Base-by-base conservation (phyloP, 2,329 filamentous ascomycete genomes). In the Gaeumannomyces sp. region DNA sequence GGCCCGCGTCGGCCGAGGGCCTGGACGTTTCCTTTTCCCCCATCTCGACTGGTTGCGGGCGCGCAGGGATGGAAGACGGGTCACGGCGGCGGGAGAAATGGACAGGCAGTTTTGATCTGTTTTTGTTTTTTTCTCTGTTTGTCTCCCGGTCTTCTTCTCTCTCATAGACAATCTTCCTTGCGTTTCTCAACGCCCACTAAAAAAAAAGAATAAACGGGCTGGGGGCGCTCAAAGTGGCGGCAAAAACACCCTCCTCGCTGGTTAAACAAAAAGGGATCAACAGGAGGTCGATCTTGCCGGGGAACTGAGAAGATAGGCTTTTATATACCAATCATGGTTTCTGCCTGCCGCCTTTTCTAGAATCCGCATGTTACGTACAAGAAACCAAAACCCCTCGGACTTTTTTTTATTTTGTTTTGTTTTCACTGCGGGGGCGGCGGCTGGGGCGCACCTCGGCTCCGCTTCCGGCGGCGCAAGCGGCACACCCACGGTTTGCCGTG, bases 121-220 rank as follows among this genome's bases (percentile, higher is more conserved):
- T 59, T 6, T 29, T 16, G 4, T 59, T 59, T 50, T 59, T 59
- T 59, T 59, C 53, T 57, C 27, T 58, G 13, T 58, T 58, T 58
- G 14, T 27, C 27, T 58, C n/a, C n/a, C 8, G 13, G 33, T 58
- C 2, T 19, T 27, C 10, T 58, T 16, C 10, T 45, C 14, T 45
- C 3, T 1, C 1, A 45, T 6, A 19, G 38, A 45, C 16, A 22
- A 19, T 11, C 11, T 7, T 33, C 31, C 3, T 19, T 45, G 16
- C 38, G 13, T 19, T 50, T n/a, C 2, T 50, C 2, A 14, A 38
- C 11, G 16, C 8, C 35, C 35, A 38, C 11, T 14, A 3, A 38
- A 38, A 38, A 14, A 13, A 38, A 14, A 13, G 11, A 2, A 14
- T 33, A 13, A 16, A 38, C 2, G 35, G 35, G 10, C 31, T 10